Evolutionary conservation across 2,329 filamentous ascomycete species (phyloP), one percentile per base, ranked within the genome.

Genomic region (Diaporthe vaccinii): DNA sequence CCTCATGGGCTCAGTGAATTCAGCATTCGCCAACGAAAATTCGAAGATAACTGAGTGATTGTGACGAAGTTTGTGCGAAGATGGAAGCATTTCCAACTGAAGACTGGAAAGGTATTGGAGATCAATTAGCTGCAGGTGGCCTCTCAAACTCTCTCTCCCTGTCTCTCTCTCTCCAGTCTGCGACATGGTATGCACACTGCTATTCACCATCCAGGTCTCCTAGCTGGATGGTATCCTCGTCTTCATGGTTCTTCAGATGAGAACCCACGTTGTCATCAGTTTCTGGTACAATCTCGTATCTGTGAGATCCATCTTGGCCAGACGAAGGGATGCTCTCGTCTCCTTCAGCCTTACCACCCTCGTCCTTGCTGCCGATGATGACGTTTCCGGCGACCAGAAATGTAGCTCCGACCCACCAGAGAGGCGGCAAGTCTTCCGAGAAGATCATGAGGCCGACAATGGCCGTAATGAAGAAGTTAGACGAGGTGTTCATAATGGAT

Each of bases 401-500:
- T 5, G 89, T 86, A 0, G 94, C 94, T 17, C 94, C 94, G 7
- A 91, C 84, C 91, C 93, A 96, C 94, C 94, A 96, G 55, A 95
- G 84, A 14, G 90, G 91, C 0, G 94, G 93, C 39, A 96, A 84
- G 1, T 87, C 84, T 84, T 96, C 94, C 31, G 90, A 88, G 83
- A 96, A 96, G 78, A 96, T 91, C 75, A 90, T 82, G 68, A 90
- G 86, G 36, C 94, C 93, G 28, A 96, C 86, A 9, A 96, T 78
- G 10, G 94, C 94, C 0, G 94, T 96, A 76, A 95, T 84, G 84
- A 96, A 89, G 83, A 96, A 96, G 84, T 96, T 96, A 74, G 93
- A 89, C 20, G 93, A 94, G 3, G 94, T 96, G 83, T 96, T 96
- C 83, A 96, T 91, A 82, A 96, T 93, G 78, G 91, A 93, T 67